Evolutionary conservation across 495 filamentous ascomycete species (phyloP).

Genomic region (Daldinia concentrica): DNA sequence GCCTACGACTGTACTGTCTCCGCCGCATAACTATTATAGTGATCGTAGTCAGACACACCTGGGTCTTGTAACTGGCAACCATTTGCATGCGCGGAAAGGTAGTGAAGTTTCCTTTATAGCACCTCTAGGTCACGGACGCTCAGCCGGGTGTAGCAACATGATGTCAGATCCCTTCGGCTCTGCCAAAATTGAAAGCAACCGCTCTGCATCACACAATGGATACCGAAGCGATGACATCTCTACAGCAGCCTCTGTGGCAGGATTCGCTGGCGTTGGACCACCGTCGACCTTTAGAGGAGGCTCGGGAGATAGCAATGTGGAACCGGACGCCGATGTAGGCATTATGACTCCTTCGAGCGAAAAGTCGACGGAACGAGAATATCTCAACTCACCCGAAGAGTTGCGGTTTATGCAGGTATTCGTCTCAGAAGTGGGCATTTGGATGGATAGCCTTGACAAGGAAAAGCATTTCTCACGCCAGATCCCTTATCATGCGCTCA

Average conservation of each 20-base stretch:
- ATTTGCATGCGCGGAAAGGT: conserved; percentile 42
- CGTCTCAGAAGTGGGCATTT: conserved; percentile 87
- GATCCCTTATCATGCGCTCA: conserved; percentile 81
- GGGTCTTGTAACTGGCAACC: conserved; percentile 31
- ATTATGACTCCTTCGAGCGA: conserved; percentile 62
- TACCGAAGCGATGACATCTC: conserved; percentile 47
- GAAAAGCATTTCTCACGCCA: conserved; percentile 89
- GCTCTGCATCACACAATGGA: conserved; percentile 32
- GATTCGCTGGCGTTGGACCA: conserved; percentile 40
- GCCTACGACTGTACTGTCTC: conserved; percentile 21
- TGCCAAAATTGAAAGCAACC: conserved; percentile 35
- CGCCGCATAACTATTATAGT: conserved; percentile 35
- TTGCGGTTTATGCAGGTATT: conserved; percentile 89
- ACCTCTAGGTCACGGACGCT: conserved; percentile 21
- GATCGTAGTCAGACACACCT: conserved; percentile 32
- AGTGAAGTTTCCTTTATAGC: conserved; percentile 37
- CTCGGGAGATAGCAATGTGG: conserved; percentile 29
- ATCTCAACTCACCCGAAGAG: conserved; percentile 77
- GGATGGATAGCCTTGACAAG: conserved; percentile 93
- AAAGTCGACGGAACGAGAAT: conserved; percentile 57
- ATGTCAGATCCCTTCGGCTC: conserved; percentile 39
- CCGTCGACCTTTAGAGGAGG: conserved; percentile 40
- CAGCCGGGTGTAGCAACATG: conserved; percentile 30
- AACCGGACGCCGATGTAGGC: conserved; percentile 44
- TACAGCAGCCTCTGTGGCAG: conserved; percentile 42